Evolutionary conservation across 768 basidiomycete genomes (phyloP).

Genomic region (Phaffia tasmanica): DNA sequence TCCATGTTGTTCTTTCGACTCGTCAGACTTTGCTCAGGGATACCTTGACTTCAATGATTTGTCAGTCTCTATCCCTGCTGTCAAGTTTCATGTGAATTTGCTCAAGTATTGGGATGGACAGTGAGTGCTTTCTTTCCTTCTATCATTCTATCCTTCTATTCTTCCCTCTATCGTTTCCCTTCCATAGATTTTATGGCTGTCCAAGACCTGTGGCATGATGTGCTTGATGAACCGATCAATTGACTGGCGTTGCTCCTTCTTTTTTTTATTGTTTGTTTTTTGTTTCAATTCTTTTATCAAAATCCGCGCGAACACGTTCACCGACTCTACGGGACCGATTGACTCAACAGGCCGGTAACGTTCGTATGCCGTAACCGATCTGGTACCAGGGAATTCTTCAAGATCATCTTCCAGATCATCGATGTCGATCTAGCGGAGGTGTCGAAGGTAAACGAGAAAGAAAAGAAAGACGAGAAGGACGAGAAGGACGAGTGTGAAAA

Average conservation of each 20-base stretch:
- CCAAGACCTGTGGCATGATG: no score
- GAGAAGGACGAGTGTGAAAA: not conserved
- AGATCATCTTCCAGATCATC: slow-evolving; percentile 21
- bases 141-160: no score
- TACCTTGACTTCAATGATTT: slow-evolving; percentile 25
- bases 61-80: slow-evolving; percentile 16
- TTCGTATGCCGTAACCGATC: slow-evolving; percentile 21
- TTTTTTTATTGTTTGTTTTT: no score
- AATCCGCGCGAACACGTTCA: not conserved
- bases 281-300: not conserved
- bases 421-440: not conserved
- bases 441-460: not conserved
- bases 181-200: no score
- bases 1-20: not conserved
- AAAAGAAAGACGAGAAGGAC: not conserved
- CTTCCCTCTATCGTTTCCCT: not conserved
- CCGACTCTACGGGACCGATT: not conserved
- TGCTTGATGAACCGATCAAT: no score
- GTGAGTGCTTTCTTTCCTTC: not conserved
- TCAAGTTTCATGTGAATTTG: slow-evolving; percentile 23
- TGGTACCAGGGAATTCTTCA: slow-evolving; percentile 16
- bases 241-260: no score
- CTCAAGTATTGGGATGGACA: slow-evolving; percentile 26
- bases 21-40: slow-evolving; percentile 21
- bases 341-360: slow-evolving; percentile 9